phyloP scores from a whole-genome alignment of 2,329 filamentous ascomycete genomes.

The Biscogniauxia sp. region DNA sequence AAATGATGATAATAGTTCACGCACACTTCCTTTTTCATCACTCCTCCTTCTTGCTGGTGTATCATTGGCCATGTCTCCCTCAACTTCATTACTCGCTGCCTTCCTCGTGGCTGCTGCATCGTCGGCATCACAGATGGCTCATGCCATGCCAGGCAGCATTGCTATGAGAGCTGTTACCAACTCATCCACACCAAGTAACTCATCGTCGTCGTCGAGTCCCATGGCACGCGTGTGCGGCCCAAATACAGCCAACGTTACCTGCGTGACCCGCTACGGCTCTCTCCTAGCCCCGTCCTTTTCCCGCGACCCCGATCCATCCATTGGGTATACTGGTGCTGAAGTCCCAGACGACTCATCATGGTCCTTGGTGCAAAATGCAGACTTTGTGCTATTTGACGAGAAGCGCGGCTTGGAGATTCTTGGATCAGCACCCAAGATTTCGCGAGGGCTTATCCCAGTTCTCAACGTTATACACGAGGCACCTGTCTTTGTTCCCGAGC shows the following conservation, averaged over 20 bases:
- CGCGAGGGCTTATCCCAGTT: constrained; percentile 1
- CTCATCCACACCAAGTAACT: not conserved
- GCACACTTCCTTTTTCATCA: not conserved
- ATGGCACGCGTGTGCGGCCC: constrained; percentile 1
- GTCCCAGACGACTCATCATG: constrained; percentile 5
- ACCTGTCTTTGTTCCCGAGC: constrained; percentile 2
- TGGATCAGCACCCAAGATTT: constrained; percentile 1
- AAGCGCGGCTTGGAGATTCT: constrained; percentile 4
- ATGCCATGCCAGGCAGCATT: not conserved
- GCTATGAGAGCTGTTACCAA: not conserved
- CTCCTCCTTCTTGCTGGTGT: not conserved
- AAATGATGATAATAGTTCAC: not conserved
- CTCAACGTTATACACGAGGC: constrained; percentile 9
- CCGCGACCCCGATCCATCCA: constrained; percentile 1
- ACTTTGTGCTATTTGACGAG: constrained; percentile 5
- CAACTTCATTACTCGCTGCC: not conserved
- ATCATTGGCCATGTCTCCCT: not conserved
- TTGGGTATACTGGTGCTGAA: constrained; percentile 1
- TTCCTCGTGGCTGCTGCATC: not conserved
- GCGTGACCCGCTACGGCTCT: constrained; percentile 5
- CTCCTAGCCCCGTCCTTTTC: constrained; percentile 2
- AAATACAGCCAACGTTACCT: constrained; percentile 6
- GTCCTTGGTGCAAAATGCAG: constrained; percentile 5
- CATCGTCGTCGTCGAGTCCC: not conserved
- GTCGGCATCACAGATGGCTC: not conserved